Conservation (phyloP, 768 basidiomycete genomes). For the Stropharia rugosoannulata region DNA sequence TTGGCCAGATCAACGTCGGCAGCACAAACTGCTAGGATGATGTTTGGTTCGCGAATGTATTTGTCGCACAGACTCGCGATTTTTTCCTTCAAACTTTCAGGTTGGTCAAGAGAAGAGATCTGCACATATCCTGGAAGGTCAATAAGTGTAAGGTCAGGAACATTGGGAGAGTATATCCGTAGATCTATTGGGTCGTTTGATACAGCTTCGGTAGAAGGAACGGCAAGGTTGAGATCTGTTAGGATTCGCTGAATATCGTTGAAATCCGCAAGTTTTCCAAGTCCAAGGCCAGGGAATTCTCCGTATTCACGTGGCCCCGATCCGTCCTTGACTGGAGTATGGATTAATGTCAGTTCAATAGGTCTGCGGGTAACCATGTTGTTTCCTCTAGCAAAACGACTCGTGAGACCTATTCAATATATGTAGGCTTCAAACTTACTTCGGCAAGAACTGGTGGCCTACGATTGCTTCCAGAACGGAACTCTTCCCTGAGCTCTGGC, state of each 20-base stretch:
- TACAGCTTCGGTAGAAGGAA: constrained; percentile 86
- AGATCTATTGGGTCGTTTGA: constrained; percentile 96
- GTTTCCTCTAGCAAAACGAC: constrained; percentile 67
- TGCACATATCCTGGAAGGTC: constrained; percentile 98
- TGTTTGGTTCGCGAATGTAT: constrained; percentile 99
- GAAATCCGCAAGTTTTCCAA: constrained; percentile 91
- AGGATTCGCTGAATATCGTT: constrained; percentile 88
- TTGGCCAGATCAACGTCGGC: constrained; percentile 99
- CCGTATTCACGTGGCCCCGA: constrained; percentile 76
- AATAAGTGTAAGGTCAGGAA: constrained; percentile 96
- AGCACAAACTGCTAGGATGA: constrained; percentile 97
- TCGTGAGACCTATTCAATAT: constrained; percentile 1
- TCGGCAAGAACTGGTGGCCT: constrained; percentile 96
- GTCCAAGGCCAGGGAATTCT: constrained; percentile 88
- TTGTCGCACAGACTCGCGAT: constrained; percentile 87
- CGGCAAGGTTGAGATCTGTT: constrained; percentile 92
- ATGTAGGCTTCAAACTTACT: constrained; percentile 53
- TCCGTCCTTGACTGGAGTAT: constrained; percentile 69
- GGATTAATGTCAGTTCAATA: constrained; percentile 95
- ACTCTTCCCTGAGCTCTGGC: constrained; percentile 98
- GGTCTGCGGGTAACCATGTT: constrained; percentile 99
- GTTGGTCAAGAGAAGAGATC: constrained; percentile 92
- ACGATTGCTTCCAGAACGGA: constrained; percentile 97
- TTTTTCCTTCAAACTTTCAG: constrained; percentile 91
- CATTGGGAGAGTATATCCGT: constrained; percentile 92